Percentiles rank a stretch among this genome's conserved stretches.
These are phyloP conservation scores for Thelonectria olida DNA, from an alignment of 2,329 filamentous ascomycete genomes.

Conservation along the genomic window DNA sequence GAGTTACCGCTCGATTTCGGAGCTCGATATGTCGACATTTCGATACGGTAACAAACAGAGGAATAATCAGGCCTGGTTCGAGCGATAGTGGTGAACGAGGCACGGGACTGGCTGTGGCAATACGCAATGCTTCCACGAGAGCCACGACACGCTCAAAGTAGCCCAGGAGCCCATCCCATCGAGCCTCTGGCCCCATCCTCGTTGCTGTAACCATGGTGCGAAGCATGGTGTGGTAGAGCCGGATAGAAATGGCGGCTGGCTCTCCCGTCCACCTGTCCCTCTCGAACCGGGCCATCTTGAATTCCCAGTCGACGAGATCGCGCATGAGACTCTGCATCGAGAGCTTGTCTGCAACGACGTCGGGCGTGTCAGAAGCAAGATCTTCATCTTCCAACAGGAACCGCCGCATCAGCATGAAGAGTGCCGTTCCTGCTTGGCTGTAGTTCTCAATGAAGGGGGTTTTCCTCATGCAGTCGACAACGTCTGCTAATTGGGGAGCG, in stretches of 20 bases:
- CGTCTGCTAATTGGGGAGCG: conserved; percentile 17
- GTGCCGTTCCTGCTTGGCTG: conserved; percentile 32
- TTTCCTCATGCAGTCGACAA: conserved; percentile 25
- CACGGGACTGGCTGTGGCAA: conserved; percentile 22
- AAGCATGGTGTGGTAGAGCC: conserved; percentile 43
- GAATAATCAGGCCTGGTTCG: conserved; percentile 45
- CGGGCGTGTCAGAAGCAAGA: neutral
- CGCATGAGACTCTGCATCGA: conserved; percentile 10
- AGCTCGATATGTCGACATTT: conserved; percentile 45
- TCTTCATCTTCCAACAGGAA: conserved; percentile 33
- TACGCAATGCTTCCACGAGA: conserved; percentile 29
- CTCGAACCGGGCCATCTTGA: conserved; percentile 37
- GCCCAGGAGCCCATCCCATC: conserved; percentile 41
- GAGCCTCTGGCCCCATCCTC: conserved; percentile 36
- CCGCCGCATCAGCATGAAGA: conserved; percentile 33
- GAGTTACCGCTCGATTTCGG: conserved; percentile 36
- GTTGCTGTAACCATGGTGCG: conserved; percentile 29
- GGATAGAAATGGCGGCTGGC: conserved; percentile 31
- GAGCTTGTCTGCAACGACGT: neutral
- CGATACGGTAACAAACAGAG: conserved; percentile 38
- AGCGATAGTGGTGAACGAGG: conserved; percentile 39
- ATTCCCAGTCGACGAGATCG: conserved; percentile 34
- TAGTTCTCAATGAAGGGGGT: conserved; percentile 28
- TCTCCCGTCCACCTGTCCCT: conserved; percentile 12
- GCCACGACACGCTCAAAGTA: conserved; percentile 42